phyloP scores from a whole-genome alignment of 768 basidiomycete species.

The Suillus brevipes region DNA sequence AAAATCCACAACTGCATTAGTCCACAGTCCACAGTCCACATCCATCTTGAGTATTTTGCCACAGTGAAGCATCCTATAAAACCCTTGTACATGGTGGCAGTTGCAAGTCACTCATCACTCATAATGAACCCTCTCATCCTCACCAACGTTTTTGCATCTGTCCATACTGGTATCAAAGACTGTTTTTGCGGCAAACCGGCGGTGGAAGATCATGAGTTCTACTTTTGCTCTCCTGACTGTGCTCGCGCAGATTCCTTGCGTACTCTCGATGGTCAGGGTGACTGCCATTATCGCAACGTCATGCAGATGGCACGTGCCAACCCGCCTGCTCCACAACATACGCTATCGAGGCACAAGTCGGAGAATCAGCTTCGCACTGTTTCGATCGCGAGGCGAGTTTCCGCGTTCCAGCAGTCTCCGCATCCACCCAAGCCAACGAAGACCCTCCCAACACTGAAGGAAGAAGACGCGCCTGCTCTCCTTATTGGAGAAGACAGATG shows the following conservation, averaged over 20 bases:
- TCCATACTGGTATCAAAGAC: constrained; percentile 10
- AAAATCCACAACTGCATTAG: background rate
- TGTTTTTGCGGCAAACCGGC: constrained; percentile 30
- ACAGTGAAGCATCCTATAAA: background rate
- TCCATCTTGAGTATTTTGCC: background rate
- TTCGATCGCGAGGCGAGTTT: background rate
- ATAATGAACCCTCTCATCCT: background rate
- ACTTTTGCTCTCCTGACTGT: constrained; percentile 28
- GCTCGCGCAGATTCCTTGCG: constrained; percentile 29
- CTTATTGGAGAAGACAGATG: constrained; percentile 5
- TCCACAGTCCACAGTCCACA: background rate
- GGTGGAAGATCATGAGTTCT: constrained; percentile 26
- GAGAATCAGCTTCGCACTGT: constrained; percentile 3
- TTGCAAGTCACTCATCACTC: background rate
- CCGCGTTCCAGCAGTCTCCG: background rate
- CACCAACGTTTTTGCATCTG: constrained; percentile 14
- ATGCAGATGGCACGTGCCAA: constrained; percentile 17
- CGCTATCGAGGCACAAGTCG: constrained; percentile 19
- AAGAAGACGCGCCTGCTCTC: constrained; percentile 19
- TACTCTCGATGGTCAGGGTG: constrained; percentile 18
- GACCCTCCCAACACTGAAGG: constrained; percentile 19
- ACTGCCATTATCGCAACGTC: constrained; percentile 28
- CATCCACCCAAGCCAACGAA: background rate
- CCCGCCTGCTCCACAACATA: constrained; percentile 2
- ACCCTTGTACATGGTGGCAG: background rate